Evolutionary conservation across 2,329 filamentous ascomycete species (phyloP).

Genomic region (Dactylella cylindrospora): DNA sequence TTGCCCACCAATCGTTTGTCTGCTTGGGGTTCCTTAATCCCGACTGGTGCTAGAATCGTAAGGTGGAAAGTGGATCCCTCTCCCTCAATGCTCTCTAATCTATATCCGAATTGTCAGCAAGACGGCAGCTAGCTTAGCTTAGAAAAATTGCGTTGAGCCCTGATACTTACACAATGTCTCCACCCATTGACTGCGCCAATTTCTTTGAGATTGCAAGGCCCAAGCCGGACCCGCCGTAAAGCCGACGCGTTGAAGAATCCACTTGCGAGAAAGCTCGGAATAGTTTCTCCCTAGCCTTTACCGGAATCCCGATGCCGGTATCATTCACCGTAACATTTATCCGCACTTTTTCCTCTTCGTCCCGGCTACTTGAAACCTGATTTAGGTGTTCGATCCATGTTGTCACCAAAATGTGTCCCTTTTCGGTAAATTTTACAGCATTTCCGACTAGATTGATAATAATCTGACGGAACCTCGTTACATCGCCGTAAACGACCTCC

Average conservation of each 20-base stretch:
- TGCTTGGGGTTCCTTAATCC: slow-evolving; percentile 45
- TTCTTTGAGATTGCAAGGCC: slow-evolving; percentile 63
- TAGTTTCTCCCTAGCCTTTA: slow-evolving; percentile 55
- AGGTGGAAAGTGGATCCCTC: slow-evolving; percentile 94
- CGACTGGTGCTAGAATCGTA: slow-evolving; percentile 57
- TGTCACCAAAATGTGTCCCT: slow-evolving; percentile 57
- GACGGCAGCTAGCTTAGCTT: slow-evolving; percentile 11
- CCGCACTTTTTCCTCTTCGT: slow-evolving; percentile 55
- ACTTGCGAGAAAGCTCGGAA: slow-evolving; percentile 62
- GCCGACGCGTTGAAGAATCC: slow-evolving; percentile 59
- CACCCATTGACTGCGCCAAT: slow-evolving; percentile 61
- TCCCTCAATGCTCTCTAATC: slow-evolving; percentile 89
- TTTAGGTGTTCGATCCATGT: slow-evolving; percentile 52
- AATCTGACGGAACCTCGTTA: slow-evolving; percentile 63
- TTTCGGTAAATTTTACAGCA: slow-evolving; percentile 64
- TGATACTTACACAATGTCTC: slow-evolving; percentile 52
- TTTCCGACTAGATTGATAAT: slow-evolving; percentile 65
- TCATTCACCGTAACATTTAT: slow-evolving; percentile 60
- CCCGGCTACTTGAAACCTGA: slow-evolving; percentile 44
- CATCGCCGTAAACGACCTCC: slow-evolving; percentile 58
- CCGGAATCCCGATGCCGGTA: slow-evolving; percentile 59
- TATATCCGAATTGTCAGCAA: slow-evolving; percentile 27
- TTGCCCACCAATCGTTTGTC: slow-evolving; percentile 48
- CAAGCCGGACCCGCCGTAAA: slow-evolving; percentile 61
- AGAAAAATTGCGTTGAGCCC: slow-evolving; percentile 52